Conservation (phyloP, 305 asterid species). For the Plantago coronopus region DNA sequence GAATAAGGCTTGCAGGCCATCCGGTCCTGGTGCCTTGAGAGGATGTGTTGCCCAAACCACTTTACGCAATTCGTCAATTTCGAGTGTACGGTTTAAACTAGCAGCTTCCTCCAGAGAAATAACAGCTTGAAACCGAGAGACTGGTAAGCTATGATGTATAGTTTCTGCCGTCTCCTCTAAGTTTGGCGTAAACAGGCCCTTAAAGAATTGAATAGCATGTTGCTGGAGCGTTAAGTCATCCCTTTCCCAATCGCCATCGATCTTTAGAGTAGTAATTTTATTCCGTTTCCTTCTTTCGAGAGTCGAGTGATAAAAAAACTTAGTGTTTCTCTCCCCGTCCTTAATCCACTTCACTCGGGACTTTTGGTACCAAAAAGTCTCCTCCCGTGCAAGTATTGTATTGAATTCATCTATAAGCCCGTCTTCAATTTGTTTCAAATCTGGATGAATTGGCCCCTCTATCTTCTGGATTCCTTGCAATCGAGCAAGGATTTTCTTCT, state of each 20-base stretch:
- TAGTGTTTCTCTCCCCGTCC: neutral
- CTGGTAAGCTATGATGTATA: neutral
- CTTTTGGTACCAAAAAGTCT: neutral
- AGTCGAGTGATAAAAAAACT: neutral
- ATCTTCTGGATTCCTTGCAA: neutral
- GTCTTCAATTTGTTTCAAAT: neutral
- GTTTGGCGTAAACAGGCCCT: neutral
- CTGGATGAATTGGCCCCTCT: neutral
- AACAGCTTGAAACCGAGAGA: neutral
- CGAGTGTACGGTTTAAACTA: neutral
- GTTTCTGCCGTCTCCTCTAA: too few species aligned
- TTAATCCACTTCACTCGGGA: neutral
- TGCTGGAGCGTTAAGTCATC: neutral
- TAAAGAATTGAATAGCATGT: neutral
- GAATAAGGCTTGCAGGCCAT: neutral
- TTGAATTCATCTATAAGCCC: neutral
- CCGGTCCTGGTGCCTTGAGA: neutral
- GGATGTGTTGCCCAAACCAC: neutral
- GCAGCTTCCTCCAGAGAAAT: neutral
- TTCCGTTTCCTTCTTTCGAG: neutral
- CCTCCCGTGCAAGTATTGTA: neutral
- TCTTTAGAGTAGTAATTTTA: neutral
- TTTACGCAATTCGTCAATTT: neutral
- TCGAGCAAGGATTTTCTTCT: neutral
- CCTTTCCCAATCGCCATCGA: neutral